Conservation (phyloP, 2,329 filamentous ascomycete species). For the Alternaria ethzedia region DNA sequence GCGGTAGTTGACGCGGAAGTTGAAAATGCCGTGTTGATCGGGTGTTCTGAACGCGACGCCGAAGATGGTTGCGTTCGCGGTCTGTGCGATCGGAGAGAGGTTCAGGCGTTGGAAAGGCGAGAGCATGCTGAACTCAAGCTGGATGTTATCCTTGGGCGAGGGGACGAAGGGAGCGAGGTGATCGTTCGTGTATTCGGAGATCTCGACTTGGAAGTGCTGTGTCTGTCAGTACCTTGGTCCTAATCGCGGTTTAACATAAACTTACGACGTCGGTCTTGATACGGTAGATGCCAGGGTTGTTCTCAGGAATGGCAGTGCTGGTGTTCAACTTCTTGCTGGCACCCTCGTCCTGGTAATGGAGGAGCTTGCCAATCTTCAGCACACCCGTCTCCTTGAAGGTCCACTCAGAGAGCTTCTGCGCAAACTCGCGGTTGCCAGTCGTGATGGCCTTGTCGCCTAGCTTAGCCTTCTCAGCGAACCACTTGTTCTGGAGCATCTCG, state of each 20-base stretch:
- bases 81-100: slow-evolving; percentile 64
- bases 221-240: slow-evolving; percentile 11
- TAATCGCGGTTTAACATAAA: slow-evolving; percentile 35
- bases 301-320: slow-evolving; percentile 50
- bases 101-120: slow-evolving; percentile 93
- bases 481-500: slow-evolving; percentile 86
- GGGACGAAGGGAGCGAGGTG: slow-evolving; percentile 76
- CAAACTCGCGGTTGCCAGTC: slow-evolving; percentile 84
- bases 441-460: slow-evolving; percentile 62
- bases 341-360: slow-evolving; percentile 71
- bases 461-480: slow-evolving; percentile 80
- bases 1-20: slow-evolving; percentile 97
- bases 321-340: slow-evolving; percentile 56
- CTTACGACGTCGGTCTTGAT: slow-evolving; percentile 96
- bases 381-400: slow-evolving; percentile 94
- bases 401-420: slow-evolving; percentile 87
- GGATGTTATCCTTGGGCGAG: slow-evolving; percentile 73
- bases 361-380: slow-evolving; percentile 79
- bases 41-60: slow-evolving; percentile 79
- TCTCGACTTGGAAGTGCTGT: slow-evolving; percentile 82
- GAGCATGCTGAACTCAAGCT: slow-evolving; percentile 98
- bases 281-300: slow-evolving; percentile 88
- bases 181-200: slow-evolving; percentile 83
- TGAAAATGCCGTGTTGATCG: slow-evolving; percentile 99
- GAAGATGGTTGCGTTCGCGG: slow-evolving; percentile 74